Evolutionary conservation across 2,329 filamentous ascomycete species (phyloP).

Genomic region (Tolypocladium inflatum): DNA sequence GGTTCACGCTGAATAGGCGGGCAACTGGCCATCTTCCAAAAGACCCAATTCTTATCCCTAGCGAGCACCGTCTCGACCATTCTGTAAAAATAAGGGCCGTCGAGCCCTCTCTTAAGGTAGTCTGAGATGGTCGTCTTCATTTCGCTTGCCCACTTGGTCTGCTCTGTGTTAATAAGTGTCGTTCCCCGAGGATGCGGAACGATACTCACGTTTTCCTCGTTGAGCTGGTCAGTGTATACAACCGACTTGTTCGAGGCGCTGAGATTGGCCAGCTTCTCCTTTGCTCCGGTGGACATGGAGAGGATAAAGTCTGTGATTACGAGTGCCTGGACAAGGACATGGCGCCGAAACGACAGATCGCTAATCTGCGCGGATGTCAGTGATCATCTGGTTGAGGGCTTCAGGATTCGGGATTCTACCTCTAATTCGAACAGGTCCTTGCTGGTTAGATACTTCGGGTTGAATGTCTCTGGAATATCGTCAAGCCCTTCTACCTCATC

Average conservation of each 20-base stretch:
- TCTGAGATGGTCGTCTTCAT: slow-evolving; percentile 72
- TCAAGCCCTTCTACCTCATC: slow-evolving; percentile 39
- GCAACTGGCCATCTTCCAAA: slow-evolving; percentile 95
- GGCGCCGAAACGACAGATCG: slow-evolving; percentile 86
- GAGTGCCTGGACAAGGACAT: slow-evolving; percentile 89
- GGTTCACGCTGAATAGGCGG: slow-evolving; percentile 72
- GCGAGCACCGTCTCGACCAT: slow-evolving; percentile 96
- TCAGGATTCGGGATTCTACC: slow-evolving; percentile 33
- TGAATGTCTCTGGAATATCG: slow-evolving; percentile 50
- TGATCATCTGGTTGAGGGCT: no score
- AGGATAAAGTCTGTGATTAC: slow-evolving; percentile 93
- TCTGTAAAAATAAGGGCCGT: slow-evolving; percentile 88
- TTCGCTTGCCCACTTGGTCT: slow-evolving; percentile 74
- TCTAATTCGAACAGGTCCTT: slow-evolving; percentile 92
- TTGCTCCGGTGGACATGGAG: slow-evolving; percentile 75
- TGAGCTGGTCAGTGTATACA: slow-evolving; percentile 68
- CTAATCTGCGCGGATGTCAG: slow-evolving; percentile 51
- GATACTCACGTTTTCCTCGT: slow-evolving; percentile 68
- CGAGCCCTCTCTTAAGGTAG: slow-evolving; percentile 70
- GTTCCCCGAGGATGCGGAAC: not conserved
- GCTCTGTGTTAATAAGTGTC: slow-evolving; percentile 6
- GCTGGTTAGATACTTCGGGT: slow-evolving; percentile 98
- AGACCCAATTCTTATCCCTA: slow-evolving; percentile 96
- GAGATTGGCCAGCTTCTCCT: slow-evolving; percentile 63
- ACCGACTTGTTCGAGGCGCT: slow-evolving; percentile 74